These are phyloP conservation scores for Pythium monospermum DNA, from an alignment of 352 stramenopile genomes.

Conservation along the genomic window DNA sequence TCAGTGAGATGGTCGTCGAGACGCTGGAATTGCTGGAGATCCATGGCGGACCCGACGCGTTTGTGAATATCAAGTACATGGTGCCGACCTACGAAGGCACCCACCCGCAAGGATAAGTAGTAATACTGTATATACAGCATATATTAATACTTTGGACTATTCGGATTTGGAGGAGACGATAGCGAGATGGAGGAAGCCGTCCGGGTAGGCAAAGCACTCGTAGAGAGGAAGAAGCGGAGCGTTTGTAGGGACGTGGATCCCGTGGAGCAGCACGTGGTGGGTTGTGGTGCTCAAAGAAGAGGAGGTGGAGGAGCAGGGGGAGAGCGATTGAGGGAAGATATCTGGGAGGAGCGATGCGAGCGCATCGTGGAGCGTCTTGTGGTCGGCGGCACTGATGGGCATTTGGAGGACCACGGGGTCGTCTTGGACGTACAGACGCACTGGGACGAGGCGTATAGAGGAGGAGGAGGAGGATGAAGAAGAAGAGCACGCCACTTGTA, in stretches of 20 bases:
- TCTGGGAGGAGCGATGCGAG: constrained; percentile 58
- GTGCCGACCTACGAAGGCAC: constrained; percentile 91
- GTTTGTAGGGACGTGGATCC: constrained; percentile 37
- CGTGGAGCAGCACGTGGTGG: constrained; percentile 49
- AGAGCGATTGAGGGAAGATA: constrained; percentile 38
- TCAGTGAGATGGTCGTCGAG: constrained; percentile 83
- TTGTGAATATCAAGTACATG: constrained; percentile 97
- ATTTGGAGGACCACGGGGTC: constrained; percentile 59
- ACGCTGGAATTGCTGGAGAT: constrained; percentile 87
- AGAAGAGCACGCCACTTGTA: constrained; percentile 32
- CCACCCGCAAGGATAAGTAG: neutral
- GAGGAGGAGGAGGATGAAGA: constrained; percentile 8
- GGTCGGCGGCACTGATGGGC: constrained; percentile 43
- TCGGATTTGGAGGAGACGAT: constrained; percentile 17
- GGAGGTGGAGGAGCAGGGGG: too few species aligned
- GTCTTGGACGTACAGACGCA: constrained; percentile 59
- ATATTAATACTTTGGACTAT: neutral
- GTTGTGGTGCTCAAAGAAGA: constrained; percentile 16
- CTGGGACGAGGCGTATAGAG: constrained; percentile 41
- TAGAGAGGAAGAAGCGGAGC: constrained; percentile 64
- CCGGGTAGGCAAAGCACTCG: constrained; percentile 56
- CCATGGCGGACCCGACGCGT: constrained; percentile 83
- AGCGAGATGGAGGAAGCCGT: constrained; percentile 73
- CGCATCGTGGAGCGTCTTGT: constrained; percentile 46
- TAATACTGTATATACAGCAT: neutral